Percentiles rank a stretch among this genome's conserved stretches.
phyloP scores from a whole-genome alignment of 2,329 filamentous ascomycete species.

The Fusarium sp. region DNA sequence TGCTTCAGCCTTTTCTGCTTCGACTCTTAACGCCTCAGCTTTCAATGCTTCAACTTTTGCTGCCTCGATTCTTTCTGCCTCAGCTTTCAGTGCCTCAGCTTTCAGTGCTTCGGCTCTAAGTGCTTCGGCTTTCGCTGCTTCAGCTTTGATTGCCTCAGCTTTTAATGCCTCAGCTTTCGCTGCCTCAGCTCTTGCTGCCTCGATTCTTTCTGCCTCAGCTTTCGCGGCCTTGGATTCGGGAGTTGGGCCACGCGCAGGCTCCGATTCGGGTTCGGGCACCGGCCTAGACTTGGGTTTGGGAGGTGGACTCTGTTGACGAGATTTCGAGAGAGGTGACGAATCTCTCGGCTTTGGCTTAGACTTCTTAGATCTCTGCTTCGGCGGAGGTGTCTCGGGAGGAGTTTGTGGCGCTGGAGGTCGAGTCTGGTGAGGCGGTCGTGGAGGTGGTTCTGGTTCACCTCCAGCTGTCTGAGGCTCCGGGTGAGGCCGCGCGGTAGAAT shows the following conservation, averaged over 20 bases:
- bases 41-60: not conserved
- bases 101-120: not conserved
- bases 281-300: conserved; percentile 38
- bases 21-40: not conserved
- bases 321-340: conserved; percentile 42
- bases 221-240: not conserved
- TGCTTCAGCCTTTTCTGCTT: not conserved
- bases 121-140: not conserved
- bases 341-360: conserved; percentile 31
- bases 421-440: conserved; percentile 44
- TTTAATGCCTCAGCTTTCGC: not conserved
- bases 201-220: conserved; percentile 30
- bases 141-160: not conserved
- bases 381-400: conserved; percentile 44
- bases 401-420: conserved; percentile 40
- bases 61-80: not conserved
- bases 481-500: conserved; percentile 43
- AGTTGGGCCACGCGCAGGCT: not conserved
- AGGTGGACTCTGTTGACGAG: conserved; percentile 37
- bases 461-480: conserved; percentile 38
- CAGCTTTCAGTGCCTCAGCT: not conserved
- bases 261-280: not conserved
- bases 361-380: conserved; percentile 42
- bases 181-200: conserved; percentile 42
- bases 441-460: conserved; percentile 37